phyloP scores from a whole-genome alignment of 768 basidiomycete genomes.

The Cystofilobasidium macerans region DNA sequence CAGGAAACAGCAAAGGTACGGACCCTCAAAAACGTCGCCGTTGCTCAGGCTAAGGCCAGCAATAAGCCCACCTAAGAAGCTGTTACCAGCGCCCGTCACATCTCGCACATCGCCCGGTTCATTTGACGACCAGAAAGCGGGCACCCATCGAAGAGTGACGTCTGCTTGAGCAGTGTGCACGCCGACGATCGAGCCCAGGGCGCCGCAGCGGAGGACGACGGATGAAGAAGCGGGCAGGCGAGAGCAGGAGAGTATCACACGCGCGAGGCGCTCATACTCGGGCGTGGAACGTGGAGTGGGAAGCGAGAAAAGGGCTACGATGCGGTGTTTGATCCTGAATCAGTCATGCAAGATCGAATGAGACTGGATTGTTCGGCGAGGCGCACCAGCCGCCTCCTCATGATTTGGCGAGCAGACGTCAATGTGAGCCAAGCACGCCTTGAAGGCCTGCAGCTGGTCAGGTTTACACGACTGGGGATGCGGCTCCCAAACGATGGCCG shows the following conservation, averaged over 20 bases:
- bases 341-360: background rate
- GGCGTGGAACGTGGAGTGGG: background rate
- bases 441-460: slow-evolving; percentile 4
- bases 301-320: slow-evolving; percentile 9
- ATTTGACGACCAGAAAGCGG: slow-evolving; percentile 4
- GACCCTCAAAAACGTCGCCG: slow-evolving; percentile 12
- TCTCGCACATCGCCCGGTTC: slow-evolving; percentile 4
- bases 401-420: slow-evolving; percentile 13
- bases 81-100: slow-evolving; percentile 16
- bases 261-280: background rate
- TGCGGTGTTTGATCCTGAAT: background rate
- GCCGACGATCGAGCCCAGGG: slow-evolving; percentile 5
- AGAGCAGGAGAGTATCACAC: background rate
- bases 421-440: background rate
- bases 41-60: slow-evolving; percentile 2
- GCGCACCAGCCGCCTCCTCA: slow-evolving; percentile 18
- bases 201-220: slow-evolving; percentile 17
- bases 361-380: background rate
- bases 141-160: background rate
- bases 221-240: background rate
- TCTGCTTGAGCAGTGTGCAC: background rate
- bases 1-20: background rate
- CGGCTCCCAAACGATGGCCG: slow-evolving; percentile 17
- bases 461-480: slow-evolving; percentile 10
- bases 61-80: slow-evolving; percentile 15